A percentile compares a stretch with the other conserved stretches of the same genome.
phyloP scores from a whole-genome alignment of 768 basidiomycete genomes.

The Lyophyllum shimeji region DNA sequence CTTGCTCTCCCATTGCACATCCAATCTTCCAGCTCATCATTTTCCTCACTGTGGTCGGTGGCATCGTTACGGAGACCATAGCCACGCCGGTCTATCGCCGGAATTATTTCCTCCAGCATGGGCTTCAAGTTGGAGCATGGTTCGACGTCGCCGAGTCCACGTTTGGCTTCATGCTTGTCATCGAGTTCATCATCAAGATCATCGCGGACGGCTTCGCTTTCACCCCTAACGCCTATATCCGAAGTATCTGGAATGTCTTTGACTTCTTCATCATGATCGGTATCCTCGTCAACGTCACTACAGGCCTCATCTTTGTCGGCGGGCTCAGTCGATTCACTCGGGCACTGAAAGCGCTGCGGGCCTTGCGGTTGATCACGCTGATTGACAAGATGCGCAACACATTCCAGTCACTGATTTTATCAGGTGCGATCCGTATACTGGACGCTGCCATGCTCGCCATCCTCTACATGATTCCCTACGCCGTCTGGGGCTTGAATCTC shows the following conservation, averaged over 20 bases:
- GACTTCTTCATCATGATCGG: slow-evolving; percentile 86
- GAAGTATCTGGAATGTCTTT: slow-evolving; percentile 89
- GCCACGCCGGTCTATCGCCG: slow-evolving; percentile 86
- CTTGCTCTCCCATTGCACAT: slow-evolving; percentile 62
- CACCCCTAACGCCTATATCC: slow-evolving; percentile 88
- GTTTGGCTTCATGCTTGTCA: slow-evolving; percentile 68
- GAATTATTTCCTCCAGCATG: slow-evolving; percentile 61
- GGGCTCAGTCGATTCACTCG: slow-evolving; percentile 82
- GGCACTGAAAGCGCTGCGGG: slow-evolving; percentile 84
- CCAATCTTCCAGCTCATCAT: slow-evolving; percentile 75
- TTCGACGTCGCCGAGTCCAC: slow-evolving; percentile 79
- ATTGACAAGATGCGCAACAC: slow-evolving; percentile 85
- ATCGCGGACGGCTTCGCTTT: slow-evolving; percentile 91
- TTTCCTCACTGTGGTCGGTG: slow-evolving; percentile 74
- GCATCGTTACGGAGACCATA: slow-evolving; percentile 77
- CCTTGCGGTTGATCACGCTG: slow-evolving; percentile 86
- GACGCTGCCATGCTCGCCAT: slow-evolving; percentile 90
- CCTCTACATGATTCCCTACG: slow-evolving; percentile 90
- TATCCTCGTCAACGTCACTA: slow-evolving; percentile 71
- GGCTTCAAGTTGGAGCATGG: slow-evolving; percentile 72
- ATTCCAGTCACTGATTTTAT: slow-evolving; percentile 84
- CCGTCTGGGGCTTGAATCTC: slow-evolving; percentile 93
- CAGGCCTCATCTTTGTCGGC: slow-evolving; percentile 71
- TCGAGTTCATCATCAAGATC: slow-evolving; percentile 89
- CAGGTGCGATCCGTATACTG: slow-evolving; percentile 79